phyloP scores from a whole-genome alignment of 1,139 yeast genomes.

The Zygoascus hellenicus region DNA sequence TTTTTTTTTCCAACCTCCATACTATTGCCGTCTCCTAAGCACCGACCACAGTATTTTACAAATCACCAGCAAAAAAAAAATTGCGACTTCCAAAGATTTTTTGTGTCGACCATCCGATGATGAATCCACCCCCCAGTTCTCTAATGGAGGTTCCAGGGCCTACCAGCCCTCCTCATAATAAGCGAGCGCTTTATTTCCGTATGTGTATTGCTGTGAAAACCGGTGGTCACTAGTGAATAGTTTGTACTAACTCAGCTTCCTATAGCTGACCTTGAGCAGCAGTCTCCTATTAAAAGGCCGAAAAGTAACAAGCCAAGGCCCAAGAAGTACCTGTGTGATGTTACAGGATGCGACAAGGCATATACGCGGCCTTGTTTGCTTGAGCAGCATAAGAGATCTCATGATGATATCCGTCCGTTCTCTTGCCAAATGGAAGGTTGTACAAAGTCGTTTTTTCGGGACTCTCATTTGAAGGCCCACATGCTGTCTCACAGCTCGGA shows the following conservation, averaged over 20 bases:
- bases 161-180: neutral
- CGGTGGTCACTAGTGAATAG: neutral
- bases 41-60: no score
- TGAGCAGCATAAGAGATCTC: conserved; percentile 73
- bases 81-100: no score
- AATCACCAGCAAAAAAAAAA: no score
- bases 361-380: conserved; percentile 77
- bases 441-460: conserved; percentile 60
- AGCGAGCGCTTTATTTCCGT: conserved; percentile 8
- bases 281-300: conserved; percentile 12
- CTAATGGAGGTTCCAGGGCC: no score
- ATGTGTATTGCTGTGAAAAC: neutral
- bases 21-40: no score
- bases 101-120: no score
- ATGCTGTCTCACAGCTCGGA: conserved; percentile 48
- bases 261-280: conserved; percentile 10
- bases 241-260: neutral
- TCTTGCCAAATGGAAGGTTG: conserved; percentile 53
- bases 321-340: conserved; percentile 56
- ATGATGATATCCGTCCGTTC: conserved; percentile 75
- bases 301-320: conserved; percentile 37
- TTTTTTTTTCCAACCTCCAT: no score
- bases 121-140: no score
- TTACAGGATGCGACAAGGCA: conserved; percentile 63
- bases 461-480: conserved; percentile 76